Conservation (phyloP, 1,139 yeast species). For the Pichia sorboxylosa region DNA sequence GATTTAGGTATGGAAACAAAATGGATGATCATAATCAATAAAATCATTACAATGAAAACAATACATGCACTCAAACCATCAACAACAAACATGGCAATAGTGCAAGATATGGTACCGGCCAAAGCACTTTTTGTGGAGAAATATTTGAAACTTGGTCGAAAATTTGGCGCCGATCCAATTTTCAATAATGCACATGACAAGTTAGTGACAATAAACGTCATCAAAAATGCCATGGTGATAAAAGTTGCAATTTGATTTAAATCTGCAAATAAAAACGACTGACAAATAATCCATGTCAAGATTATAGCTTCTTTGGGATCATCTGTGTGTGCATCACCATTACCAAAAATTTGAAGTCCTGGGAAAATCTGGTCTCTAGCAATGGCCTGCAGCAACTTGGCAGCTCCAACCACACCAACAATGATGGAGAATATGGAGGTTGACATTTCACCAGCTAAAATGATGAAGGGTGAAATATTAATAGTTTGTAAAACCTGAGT, state of each 20-base stretch:
- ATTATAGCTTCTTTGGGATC: slow-evolving; percentile 56
- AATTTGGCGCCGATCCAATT: slow-evolving; percentile 90
- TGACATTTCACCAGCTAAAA: slow-evolving; percentile 79
- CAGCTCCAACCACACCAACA: slow-evolving; percentile 93
- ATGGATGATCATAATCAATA: slow-evolving; percentile 68
- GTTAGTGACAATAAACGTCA: slow-evolving; percentile 91
- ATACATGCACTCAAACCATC: slow-evolving; percentile 82
- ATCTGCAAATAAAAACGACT: slow-evolving; percentile 73
- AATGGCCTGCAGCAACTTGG: slow-evolving; percentile 79
- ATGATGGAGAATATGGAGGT: slow-evolving; percentile 86
- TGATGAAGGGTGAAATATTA: slow-evolving; percentile 54
- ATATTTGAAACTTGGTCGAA: slow-evolving; percentile 85
- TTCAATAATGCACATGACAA: slow-evolving; percentile 82
- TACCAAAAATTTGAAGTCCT: slow-evolving; percentile 50
- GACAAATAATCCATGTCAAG: slow-evolving; percentile 74
- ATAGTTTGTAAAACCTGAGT: slow-evolving; percentile 78
- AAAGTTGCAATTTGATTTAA: slow-evolving; percentile 89
- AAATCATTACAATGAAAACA: slow-evolving; percentile 52
- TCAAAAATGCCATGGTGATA: slow-evolving; percentile 90
- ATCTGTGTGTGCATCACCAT: slow-evolving; percentile 8
- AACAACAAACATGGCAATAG: slow-evolving; percentile 84
- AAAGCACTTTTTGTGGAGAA: slow-evolving; percentile 77
- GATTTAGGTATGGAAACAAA: slow-evolving; percentile 88
- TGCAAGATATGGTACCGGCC: slow-evolving; percentile 56
- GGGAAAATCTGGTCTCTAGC: slow-evolving; percentile 82